phyloP scores from a whole-genome alignment of 2,329 filamentous ascomycete genomes.

The Aspergillus clavatus region DNA sequence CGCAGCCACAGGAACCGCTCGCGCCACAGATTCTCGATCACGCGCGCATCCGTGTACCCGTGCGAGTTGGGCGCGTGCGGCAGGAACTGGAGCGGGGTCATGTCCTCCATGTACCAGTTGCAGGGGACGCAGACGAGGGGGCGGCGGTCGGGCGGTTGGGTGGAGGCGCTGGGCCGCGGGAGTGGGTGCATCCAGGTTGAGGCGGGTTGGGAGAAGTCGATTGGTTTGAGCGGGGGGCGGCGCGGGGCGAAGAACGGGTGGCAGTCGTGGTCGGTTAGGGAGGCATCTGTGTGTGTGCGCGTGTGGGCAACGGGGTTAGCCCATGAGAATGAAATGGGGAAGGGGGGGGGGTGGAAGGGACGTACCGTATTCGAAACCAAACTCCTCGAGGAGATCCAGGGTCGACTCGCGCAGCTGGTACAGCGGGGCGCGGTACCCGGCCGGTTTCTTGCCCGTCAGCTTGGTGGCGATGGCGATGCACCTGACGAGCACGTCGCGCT shows the following conservation, averaged over 20 bases:
- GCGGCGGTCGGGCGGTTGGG: slow-evolving; percentile 20
- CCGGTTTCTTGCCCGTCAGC: slow-evolving; percentile 65
- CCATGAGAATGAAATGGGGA: not conserved
- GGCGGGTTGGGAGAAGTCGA: slow-evolving; percentile 41
- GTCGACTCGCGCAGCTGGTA: slow-evolving; percentile 39
- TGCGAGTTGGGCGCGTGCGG: slow-evolving; percentile 47
- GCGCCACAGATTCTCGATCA: slow-evolving; percentile 58
- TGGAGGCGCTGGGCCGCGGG: no score
- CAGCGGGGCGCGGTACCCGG: slow-evolving; percentile 35
- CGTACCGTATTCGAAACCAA: slow-evolving; percentile 40
- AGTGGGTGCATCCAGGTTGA: slow-evolving; percentile 45
- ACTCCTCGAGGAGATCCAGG: slow-evolving; percentile 38
- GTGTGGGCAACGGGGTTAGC: no score
- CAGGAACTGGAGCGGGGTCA: slow-evolving; percentile 45
- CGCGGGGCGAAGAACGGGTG: slow-evolving; percentile 39
- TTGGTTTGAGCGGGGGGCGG: slow-evolving; percentile 33
- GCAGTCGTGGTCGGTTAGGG: slow-evolving; percentile 41
- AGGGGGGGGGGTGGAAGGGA: not conserved
- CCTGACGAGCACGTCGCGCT: slow-evolving; percentile 68
- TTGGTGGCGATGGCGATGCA: slow-evolving; percentile 67
- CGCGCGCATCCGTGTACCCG: slow-evolving; percentile 54
- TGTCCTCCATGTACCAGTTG: slow-evolving; percentile 46
- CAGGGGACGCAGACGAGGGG: slow-evolving; percentile 42
- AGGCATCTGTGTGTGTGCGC: no score
- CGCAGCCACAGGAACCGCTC: slow-evolving; percentile 56